phyloP scores from a whole-genome alignment of 306 rosid species.

The Corylus americana region DNA sequence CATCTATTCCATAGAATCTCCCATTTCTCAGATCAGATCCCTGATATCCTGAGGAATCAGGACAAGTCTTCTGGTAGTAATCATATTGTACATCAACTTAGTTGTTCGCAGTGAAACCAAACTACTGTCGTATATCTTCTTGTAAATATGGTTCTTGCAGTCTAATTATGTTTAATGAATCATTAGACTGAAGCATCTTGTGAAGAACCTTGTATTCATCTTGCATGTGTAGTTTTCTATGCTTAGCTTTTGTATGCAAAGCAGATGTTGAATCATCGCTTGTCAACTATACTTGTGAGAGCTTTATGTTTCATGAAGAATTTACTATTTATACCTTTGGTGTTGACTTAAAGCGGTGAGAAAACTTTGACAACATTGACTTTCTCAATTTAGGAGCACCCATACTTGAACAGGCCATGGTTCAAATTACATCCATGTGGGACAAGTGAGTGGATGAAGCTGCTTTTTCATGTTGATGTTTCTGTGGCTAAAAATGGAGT shows the following conservation, averaged over 20 bases:
- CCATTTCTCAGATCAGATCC: background rate
- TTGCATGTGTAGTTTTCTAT: background rate
- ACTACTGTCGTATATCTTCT: background rate
- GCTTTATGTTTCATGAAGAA: background rate
- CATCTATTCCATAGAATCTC: background rate
- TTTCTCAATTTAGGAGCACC: slow-evolving; percentile 67
- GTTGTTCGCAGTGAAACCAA: background rate
- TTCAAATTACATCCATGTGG: slow-evolving; percentile 93
- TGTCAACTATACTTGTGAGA: background rate
- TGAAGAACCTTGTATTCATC: background rate
- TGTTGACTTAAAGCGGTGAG: background rate
- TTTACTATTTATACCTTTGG: background rate
- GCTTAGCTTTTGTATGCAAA: background rate
- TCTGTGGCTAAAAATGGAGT: slow-evolving; percentile 37
- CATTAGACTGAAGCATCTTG: background rate
- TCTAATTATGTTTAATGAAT: background rate
- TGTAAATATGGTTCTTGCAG: background rate
- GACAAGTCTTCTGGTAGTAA: background rate
- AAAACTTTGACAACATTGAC: background rate
- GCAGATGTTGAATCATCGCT: background rate
- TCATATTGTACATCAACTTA: background rate
- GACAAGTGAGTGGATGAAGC: slow-evolving; percentile 87
- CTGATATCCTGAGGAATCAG: background rate
- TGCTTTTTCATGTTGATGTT: slow-evolving; percentile 46
- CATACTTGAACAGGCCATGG: slow-evolving; percentile 84